Evolutionary conservation across 345 rosid genomes (phyloP).

Genomic region (Pistacia atlantica): DNA sequence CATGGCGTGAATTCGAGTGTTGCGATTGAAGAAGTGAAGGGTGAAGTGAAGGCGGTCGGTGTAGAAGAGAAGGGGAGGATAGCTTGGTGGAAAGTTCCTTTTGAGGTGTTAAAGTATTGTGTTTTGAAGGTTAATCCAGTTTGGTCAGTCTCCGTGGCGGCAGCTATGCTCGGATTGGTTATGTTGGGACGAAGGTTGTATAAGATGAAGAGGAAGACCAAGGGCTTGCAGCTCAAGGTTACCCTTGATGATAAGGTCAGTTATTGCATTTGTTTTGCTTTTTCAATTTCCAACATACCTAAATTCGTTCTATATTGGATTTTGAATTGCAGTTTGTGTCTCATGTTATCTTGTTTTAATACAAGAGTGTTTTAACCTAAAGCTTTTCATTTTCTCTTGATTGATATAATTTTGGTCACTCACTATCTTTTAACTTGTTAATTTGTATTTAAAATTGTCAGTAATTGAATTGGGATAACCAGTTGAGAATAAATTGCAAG

Average conservation of each 20-base stretch:
- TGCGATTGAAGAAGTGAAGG: slow-evolving; percentile 24
- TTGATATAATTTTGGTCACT: background rate
- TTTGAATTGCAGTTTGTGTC: slow-evolving; percentile 9
- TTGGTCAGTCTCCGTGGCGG: slow-evolving; percentile 92
- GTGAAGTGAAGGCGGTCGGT: slow-evolving; percentile 35
- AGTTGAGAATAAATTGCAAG: no score
- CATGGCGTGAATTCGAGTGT: slow-evolving; percentile 25
- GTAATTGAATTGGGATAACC: background rate
- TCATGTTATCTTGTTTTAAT: background rate
- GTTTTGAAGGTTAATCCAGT: slow-evolving; percentile 72
- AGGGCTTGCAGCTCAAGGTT: slow-evolving; percentile 77
- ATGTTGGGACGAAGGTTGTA: slow-evolving; percentile 78
- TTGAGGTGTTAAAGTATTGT: slow-evolving; percentile 76
- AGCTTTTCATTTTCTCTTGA: background rate
- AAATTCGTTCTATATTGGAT: background rate
- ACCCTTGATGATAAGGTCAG: slow-evolving; percentile 87
- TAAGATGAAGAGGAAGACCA: slow-evolving; percentile 77
- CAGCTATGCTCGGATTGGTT: slow-evolving; percentile 82
- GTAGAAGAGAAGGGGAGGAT: slow-evolving; percentile 44
- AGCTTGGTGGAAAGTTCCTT: slow-evolving; percentile 91
- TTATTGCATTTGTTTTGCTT: slow-evolving; percentile 15
- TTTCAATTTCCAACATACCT: slow-evolving; percentile 11
- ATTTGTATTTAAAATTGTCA: background rate
- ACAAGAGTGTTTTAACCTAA: background rate
- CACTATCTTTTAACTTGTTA: background rate